A percentile compares a stretch with the other conserved stretches of the same genome.
phyloP scores from a whole-genome alignment of 2,329 filamentous ascomycete genomes.

The Diaporthe ilicicola region DNA sequence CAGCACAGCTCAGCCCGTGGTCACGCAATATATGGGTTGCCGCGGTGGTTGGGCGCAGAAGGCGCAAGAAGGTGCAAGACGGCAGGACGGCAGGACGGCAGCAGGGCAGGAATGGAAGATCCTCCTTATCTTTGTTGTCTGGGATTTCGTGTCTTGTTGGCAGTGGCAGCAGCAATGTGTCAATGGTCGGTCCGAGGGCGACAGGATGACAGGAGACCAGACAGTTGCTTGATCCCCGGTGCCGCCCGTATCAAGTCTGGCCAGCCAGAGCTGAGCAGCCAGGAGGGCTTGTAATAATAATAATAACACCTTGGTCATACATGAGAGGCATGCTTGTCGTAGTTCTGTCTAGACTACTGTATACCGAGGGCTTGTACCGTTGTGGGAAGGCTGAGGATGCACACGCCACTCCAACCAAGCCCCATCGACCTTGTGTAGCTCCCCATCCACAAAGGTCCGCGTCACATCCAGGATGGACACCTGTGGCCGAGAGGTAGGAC shows the following conservation, averaged over 20 bases:
- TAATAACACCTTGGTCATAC: not conserved
- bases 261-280: not conserved
- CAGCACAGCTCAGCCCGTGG: not conserved
- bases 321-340: not conserved
- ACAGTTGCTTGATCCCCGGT: not conserved
- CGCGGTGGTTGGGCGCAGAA: not conserved
- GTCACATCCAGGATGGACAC: slow-evolving; percentile 19
- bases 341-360: not conserved
- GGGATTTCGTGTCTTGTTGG: slow-evolving; percentile 12
- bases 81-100: not conserved
- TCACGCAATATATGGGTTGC: slow-evolving; percentile 12
- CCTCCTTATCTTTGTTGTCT: slow-evolving; percentile 14
- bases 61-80: not conserved
- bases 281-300: slow-evolving; percentile 3
- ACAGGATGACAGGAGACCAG: not conserved
- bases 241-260: not conserved
- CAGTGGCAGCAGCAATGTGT: not conserved
- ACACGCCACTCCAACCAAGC: slow-evolving; percentile 1
- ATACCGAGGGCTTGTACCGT: not conserved
- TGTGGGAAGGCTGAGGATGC: slow-evolving; percentile 8
- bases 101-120: not conserved
- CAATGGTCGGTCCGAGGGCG: not conserved
- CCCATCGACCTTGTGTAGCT: not conserved
- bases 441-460: slow-evolving; percentile 10
- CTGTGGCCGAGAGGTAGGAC: not conserved